Conservation (phyloP, 768 basidiomycete species). For the Auriscalpium microsporum region DNA sequence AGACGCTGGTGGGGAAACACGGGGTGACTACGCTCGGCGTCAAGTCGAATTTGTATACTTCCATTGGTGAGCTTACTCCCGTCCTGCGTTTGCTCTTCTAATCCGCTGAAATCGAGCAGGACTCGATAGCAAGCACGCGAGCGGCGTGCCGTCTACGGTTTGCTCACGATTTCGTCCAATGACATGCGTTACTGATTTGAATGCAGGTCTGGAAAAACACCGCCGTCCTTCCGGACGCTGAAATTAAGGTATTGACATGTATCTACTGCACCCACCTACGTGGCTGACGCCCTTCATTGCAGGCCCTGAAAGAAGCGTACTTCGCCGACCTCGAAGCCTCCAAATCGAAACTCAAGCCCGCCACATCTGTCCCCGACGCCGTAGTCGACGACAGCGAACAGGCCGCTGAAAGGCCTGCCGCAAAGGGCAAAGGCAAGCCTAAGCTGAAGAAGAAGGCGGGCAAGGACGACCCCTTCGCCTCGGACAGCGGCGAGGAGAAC, state of each 20-base stretch:
- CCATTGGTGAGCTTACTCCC: conserved; percentile 34
- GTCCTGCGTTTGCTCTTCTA: background rate
- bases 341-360: conserved; percentile 18
- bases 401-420: background rate
- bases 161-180: conserved; percentile 11
- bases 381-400: background rate
- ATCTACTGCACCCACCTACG: background rate
- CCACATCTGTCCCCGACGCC: background rate
- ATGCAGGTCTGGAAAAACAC: conserved; percentile 61
- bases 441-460: conserved; percentile 38
- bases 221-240: conserved; percentile 46
- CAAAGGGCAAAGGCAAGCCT: conserved; percentile 33
- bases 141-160: conserved; percentile 65
- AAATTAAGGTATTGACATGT: conserved; percentile 39
- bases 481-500: conserved; percentile 32
- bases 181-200: background rate
- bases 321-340: conserved; percentile 37
- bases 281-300: background rate
- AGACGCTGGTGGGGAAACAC: conserved; percentile 53
- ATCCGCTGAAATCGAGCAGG: conserved; percentile 27
- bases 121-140: conserved; percentile 69
- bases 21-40: conserved; percentile 60
- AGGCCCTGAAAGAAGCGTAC: conserved; percentile 60
- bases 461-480: conserved; percentile 50
- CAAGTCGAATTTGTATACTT: conserved; percentile 64